These are phyloP conservation scores for Ceratobasidium sp. DNA, from an alignment of 1,284 basidiomycete species.

Conservation along the genomic window DNA sequence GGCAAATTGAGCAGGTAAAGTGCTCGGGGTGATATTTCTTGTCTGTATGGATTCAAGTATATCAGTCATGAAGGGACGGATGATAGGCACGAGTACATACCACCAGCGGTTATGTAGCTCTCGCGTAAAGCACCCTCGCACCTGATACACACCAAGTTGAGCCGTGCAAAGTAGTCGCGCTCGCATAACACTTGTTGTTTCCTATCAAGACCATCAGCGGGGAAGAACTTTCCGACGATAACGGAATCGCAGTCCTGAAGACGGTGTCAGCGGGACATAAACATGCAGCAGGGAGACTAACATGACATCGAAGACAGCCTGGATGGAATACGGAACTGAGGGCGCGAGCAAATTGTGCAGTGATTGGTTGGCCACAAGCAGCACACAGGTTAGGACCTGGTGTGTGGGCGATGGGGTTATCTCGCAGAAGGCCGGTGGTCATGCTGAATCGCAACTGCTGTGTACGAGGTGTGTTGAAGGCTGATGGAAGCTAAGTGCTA, in stretches of 20 bases:
- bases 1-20: constrained; percentile 97
- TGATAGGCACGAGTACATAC: constrained; percentile 68
- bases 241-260: constrained; percentile 93
- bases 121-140: constrained; percentile 94
- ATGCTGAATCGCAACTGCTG: background rate
- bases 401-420: no score
- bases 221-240: constrained; percentile 99
- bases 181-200: constrained; percentile 94
- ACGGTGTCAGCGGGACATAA: constrained; percentile 26
- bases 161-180: constrained; percentile 94
- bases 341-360: constrained; percentile 96
- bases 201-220: constrained; percentile 87
- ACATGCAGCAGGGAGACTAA: constrained; percentile 47
- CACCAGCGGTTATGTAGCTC: constrained; percentile 99
- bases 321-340: constrained; percentile 81
- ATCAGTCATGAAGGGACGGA: constrained; percentile 7
- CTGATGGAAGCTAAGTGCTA: no score
- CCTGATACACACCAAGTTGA: constrained; percentile 97
- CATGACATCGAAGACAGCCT: constrained; percentile 48
- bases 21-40: constrained; percentile 99
- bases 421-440: no score
- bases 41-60: constrained; percentile 68
- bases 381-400: constrained; percentile 48
- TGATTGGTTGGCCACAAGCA: constrained; percentile 61
- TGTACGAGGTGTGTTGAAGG: background rate